phyloP scores from a whole-genome alignment of 768 basidiomycete genomes.

The Lactifluus pinguis region DNA sequence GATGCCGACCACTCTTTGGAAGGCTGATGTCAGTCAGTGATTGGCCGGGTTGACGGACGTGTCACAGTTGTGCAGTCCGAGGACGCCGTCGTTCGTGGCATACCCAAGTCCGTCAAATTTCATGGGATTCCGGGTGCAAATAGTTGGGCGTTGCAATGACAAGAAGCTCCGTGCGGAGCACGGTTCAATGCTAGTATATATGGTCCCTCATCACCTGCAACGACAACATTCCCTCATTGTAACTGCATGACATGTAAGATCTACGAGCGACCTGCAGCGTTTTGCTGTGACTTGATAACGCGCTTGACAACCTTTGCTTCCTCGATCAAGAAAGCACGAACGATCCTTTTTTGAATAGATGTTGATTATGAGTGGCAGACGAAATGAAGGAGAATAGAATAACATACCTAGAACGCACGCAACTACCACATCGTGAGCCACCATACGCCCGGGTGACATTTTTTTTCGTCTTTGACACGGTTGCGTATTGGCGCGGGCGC shows the following conservation, averaged over 20 bases:
- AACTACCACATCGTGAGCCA: slow-evolving; percentile 92
- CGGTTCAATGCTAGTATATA: no score
- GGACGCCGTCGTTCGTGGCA: no score
- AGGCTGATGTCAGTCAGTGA: no score
- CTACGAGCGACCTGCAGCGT: slow-evolving; percentile 22
- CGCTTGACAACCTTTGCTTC: slow-evolving; percentile 99
- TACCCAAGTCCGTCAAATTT: no score
- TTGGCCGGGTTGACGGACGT: no score
- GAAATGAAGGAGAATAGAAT: not conserved
- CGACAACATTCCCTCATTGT: not conserved
- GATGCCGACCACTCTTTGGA: no score
- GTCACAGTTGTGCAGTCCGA: no score
- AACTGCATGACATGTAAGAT: not conserved
- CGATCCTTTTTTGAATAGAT: slow-evolving; percentile 52
- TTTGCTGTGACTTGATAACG: slow-evolving; percentile 90
- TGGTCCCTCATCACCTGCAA: no score
- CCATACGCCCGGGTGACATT: slow-evolving; percentile 94
- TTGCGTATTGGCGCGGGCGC: slow-evolving; percentile 92
- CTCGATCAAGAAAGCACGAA: slow-evolving; percentile 97
- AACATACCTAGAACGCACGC: slow-evolving; percentile 85
- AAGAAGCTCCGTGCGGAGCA: no score
- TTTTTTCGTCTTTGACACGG: slow-evolving; percentile 95
- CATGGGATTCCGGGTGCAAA: no score
- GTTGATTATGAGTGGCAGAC: not conserved
- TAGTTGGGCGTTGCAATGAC: no score